Evolutionary conservation across 805 yeast species (phyloP), one percentile per base, ranked within the genome.

Genomic region (Kluyveromyces siamensis): DNA sequence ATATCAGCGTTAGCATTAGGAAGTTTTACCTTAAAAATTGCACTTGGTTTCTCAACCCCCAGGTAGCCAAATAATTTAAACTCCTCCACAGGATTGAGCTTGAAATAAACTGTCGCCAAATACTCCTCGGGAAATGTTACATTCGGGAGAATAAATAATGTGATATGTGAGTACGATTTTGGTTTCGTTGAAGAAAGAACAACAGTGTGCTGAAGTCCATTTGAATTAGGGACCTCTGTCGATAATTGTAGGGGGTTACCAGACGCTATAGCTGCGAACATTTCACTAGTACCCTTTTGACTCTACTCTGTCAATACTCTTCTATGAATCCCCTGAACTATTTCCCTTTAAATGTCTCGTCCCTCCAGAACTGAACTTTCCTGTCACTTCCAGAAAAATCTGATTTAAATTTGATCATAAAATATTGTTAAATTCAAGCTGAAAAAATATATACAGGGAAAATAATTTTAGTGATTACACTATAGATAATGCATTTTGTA

Each of bases 81-180:
- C 30, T 83, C 74, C 48, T 69, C 71, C 11, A 57, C 55, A 1
- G 73, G 72, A 13, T 90, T 89, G 46, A 90, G 68, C 62, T 91
- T 96, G 67, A 88, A 91, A 65, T 84, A 93, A 2, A 93, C 87
- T 40, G 91, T 74, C 0, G 97, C 98, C 1, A 91, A 80, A 56
- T 73, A 84, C 43, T 76, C 76, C 1, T 79, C 76, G 48, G 90
- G 96, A 46, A 79, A 71, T 38, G 77, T 80, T 4, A 85, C 77
- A 53, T 87, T 87, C 0, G 99, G 99, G 1, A 93, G 73, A 44
- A 90, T 69, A 63, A 93, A 93, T 4, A 93, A 71, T 0, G 96
- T 85, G 38, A 93, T 73, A 62, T 88, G 95, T 41, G 89, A 84
- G 40, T 65, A 61, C 5, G 61, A 58, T 33, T 64, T 63, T 10